These are phyloP conservation scores for Globisporangium barbulae DNA, from an alignment of 352 stramenopile genomes.

Conservation along the genomic window DNA sequence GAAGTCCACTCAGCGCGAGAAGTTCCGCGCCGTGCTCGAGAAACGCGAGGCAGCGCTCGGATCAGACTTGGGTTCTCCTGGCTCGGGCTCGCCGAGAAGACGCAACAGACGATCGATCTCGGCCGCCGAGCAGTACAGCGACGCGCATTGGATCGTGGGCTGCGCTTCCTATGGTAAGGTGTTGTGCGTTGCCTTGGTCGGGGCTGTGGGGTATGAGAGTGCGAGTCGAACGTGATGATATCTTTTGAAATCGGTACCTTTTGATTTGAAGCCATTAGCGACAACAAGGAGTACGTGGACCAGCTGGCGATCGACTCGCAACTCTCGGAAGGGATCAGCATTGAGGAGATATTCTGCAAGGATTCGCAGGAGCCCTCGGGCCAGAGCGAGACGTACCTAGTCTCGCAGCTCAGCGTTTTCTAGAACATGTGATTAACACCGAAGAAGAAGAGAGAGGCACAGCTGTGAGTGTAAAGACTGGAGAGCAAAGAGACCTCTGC, in stretches of 20 bases:
- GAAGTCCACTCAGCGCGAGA: slow-evolving; percentile 34
- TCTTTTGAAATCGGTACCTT: background rate
- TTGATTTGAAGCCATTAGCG: slow-evolving; percentile 46
- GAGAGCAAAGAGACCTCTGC: too few species aligned
- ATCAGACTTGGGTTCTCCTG: slow-evolving; percentile 13
- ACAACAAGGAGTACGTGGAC: slow-evolving; percentile 83
- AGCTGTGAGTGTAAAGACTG: too few species aligned
- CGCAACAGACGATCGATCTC: slow-evolving; percentile 38
- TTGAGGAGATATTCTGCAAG: slow-evolving; percentile 62
- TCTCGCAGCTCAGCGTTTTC: slow-evolving; percentile 17
- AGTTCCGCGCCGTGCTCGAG: slow-evolving; percentile 45
- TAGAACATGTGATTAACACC: background rate
- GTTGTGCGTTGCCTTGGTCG: background rate
- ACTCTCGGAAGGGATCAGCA: slow-evolving; percentile 50
- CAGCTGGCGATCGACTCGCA: slow-evolving; percentile 76
- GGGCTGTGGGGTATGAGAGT: background rate
- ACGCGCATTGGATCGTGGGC: slow-evolving; percentile 63
- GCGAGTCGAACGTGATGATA: background rate
- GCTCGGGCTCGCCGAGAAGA: slow-evolving; percentile 23
- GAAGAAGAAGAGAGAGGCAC: too few species aligned
- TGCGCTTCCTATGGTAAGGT: slow-evolving; percentile 68
- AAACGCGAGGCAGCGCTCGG: slow-evolving; percentile 21
- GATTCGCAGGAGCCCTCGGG: background rate
- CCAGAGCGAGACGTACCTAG: slow-evolving; percentile 13
- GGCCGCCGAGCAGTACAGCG: slow-evolving; percentile 40